These are phyloP conservation scores for Carex cristatella DNA, from an alignment of 176 grass and related monocot species.

Conservation along the genomic window DNA sequence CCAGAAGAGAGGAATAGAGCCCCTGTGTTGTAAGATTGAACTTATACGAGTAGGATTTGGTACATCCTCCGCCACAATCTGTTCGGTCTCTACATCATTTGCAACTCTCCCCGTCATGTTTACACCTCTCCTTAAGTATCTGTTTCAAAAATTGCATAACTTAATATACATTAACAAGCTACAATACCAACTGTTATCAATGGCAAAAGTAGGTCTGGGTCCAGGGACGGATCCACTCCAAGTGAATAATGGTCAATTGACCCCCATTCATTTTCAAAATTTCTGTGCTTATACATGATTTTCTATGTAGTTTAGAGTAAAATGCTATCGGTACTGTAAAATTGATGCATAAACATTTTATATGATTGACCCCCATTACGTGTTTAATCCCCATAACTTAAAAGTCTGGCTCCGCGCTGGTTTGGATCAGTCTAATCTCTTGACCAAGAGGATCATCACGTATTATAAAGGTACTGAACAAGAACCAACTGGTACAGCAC, in stretches of 20 bases:
- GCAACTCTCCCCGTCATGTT: constrained; percentile 91
- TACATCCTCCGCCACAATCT: constrained; percentile 76
- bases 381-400: no score
- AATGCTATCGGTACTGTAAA: no score
- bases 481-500: background rate
- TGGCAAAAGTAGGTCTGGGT: background rate
- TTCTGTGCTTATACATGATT: no score
- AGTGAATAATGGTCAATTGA: no score
- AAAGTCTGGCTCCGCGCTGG: no score
- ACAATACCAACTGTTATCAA: background rate
- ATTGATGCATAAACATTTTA: no score
- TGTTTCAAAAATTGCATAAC: constrained; percentile 27
- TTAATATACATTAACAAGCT: background rate
- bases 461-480: background rate
- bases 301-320: no score
- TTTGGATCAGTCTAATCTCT: background rate
- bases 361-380: no score
- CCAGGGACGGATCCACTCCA: no score
- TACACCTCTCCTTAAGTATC: constrained; percentile 90
- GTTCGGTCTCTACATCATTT: constrained; percentile 96
- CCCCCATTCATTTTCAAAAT: no score
- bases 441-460: background rate
- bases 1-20: constrained; percentile 93
- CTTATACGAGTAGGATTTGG: constrained; percentile 55
- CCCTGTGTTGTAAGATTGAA: constrained; percentile 93